phyloP scores from a whole-genome alignment of 371 early-diverging fungal species.

The Globomyces sp. region DNA sequence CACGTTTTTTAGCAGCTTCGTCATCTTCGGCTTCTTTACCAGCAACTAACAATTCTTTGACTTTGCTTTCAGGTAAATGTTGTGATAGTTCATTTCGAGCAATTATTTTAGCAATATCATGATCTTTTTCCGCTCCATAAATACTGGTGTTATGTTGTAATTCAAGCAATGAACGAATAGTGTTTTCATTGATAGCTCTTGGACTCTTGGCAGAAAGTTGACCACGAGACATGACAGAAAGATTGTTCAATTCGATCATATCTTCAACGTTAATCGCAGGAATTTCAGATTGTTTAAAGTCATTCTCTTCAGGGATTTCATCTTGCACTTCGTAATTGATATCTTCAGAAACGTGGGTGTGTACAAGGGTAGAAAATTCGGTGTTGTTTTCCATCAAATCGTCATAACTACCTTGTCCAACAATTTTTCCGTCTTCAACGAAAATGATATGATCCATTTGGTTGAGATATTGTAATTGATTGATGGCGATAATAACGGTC shows the following conservation, averaged over 20 bases:
- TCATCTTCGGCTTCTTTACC: constrained; percentile 25
- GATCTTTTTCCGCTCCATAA: constrained; percentile 31
- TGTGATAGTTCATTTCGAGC: constrained; percentile 60
- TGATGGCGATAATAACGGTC: constrained; percentile 38
- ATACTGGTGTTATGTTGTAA: constrained; percentile 51
- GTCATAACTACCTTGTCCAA: constrained; percentile 36
- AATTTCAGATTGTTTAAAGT: constrained; percentile 23
- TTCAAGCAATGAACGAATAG: constrained; percentile 56
- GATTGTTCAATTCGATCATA: constrained; percentile 31
- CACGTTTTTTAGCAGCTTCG: constrained; percentile 23
- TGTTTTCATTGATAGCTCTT: constrained; percentile 52
- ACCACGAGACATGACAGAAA: constrained; percentile 34
- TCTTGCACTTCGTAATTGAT: constrained; percentile 29
- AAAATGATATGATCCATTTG: constrained; percentile 41
- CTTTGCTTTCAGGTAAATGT: constrained; percentile 35
- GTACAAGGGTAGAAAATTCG: constrained; percentile 13
- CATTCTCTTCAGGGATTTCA: constrained; percentile 18
- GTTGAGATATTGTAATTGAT: constrained; percentile 45
- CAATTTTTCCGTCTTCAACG: constrained; percentile 34
- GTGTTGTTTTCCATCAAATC: constrained; percentile 29
- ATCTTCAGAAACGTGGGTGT: constrained; percentile 27
- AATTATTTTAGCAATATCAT: constrained; percentile 50
- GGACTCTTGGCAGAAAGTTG: constrained; percentile 46
- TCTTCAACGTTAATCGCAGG: neutral
- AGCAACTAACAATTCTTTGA: neutral